phyloP scores from a whole-genome alignment of 768 basidiomycete genomes.

The Polyporus arcularius region DNA sequence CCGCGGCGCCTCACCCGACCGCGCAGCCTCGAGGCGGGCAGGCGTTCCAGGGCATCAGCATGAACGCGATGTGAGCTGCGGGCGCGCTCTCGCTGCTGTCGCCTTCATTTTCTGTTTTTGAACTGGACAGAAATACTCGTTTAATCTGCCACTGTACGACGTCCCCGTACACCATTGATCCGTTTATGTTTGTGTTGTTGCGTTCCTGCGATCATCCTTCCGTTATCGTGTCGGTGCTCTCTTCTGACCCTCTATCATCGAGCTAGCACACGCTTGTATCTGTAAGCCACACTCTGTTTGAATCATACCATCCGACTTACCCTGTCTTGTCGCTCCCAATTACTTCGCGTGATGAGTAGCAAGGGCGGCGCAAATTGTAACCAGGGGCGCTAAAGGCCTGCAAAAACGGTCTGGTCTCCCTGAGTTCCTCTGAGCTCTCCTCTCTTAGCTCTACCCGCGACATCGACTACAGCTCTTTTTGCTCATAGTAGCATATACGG shows the following conservation, averaged over 20 bases:
- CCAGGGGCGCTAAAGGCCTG: no score
- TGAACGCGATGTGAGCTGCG: conserved; percentile 46
- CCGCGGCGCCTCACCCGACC: conserved; percentile 35
- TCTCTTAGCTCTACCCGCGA: no score
- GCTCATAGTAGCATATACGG: no score
- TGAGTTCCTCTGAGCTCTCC: no score
- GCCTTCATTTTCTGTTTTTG: not conserved
- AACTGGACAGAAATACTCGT: conserved; percentile 13
- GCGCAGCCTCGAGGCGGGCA: conserved; percentile 29
- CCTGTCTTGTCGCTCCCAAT: no score
- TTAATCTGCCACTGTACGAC: not conserved
- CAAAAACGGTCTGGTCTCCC: no score
- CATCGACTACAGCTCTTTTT: no score
- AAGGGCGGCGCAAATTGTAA: no score
- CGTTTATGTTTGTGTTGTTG: not conserved
- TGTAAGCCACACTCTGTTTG: conserved; percentile 30
- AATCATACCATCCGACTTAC: conserved; percentile 18
- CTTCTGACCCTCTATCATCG: conserved; percentile 16
- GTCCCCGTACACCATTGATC: not conserved
- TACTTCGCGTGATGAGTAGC: no score
- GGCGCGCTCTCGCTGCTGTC: not conserved
- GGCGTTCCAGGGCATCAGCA: conserved; percentile 51
- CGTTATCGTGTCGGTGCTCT: conserved; percentile 13
- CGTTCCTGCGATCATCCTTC: not conserved
- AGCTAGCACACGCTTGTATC: conserved; percentile 35